These are phyloP conservation scores for Vickermania spadyakhi DNA, from an alignment of 208 protist genomes.

Conservation along the genomic window DNA sequence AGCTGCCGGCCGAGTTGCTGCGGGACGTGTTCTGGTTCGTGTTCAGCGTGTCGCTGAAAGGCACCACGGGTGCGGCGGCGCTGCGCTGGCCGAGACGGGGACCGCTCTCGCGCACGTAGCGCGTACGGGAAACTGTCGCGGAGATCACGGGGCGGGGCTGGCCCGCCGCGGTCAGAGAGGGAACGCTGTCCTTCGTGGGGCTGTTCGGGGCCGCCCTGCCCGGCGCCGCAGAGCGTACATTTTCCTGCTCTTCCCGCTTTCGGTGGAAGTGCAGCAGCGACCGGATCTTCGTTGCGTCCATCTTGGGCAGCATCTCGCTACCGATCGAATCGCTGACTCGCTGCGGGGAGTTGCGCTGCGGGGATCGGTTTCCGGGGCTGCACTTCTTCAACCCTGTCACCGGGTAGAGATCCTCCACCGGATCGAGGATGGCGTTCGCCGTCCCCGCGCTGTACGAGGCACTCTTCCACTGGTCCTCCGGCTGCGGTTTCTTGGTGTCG, in stretches of 20 bases:
- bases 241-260: background rate
- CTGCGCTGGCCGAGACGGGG: background rate
- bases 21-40: background rate
- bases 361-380: background rate
- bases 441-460: slow-evolving; percentile 1
- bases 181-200: background rate
- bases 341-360: background rate
- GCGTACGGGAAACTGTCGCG: background rate
- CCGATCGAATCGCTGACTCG: background rate
- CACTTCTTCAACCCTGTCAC: background rate
- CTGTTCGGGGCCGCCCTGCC: background rate
- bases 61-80: background rate
- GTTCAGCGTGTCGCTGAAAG: background rate
- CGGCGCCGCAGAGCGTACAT: background rate
- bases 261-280: background rate
- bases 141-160: slow-evolving; percentile 2
- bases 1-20: background rate
- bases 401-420: background rate
- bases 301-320: background rate
- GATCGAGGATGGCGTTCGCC: background rate
- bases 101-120: background rate
- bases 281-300: background rate
- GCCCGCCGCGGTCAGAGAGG: background rate
- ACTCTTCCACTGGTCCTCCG: background rate
- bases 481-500: background rate